A percentile compares a stretch with the other conserved stretches of the same genome.
Evolutionary conservation across 345 rosid genomes (phyloP).

Genomic region (Hibiscus mutabilis): DNA sequence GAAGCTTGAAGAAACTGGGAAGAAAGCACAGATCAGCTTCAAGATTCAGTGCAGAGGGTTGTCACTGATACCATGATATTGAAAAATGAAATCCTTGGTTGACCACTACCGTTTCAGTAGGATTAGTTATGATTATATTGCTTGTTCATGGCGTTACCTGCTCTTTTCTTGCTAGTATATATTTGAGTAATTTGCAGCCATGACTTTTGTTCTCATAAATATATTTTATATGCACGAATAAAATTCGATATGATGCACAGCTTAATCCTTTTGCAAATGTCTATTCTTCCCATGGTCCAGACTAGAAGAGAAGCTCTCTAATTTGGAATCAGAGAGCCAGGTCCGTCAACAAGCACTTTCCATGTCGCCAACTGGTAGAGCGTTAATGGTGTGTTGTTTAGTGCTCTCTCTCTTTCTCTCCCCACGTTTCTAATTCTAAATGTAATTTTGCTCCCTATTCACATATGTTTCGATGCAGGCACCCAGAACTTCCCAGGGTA

Average conservation of each 20-base stretch:
- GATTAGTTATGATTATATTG: not conserved
- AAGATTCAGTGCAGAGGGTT: slow-evolving; percentile 80
- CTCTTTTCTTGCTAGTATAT: not conserved
- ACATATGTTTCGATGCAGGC: slow-evolving; percentile 46
- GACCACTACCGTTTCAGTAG: not conserved
- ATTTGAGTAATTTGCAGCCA: slow-evolving; percentile 6
- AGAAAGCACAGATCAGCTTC: slow-evolving; percentile 59
- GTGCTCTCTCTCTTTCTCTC: not conserved
- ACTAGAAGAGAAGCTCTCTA: slow-evolving; percentile 69
- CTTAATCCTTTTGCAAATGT: not conserved
- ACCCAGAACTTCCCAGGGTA: slow-evolving; percentile 75
- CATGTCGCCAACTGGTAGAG: slow-evolving; percentile 68
- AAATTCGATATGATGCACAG: not conserved
- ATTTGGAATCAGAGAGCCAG: slow-evolving; percentile 86
- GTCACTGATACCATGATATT: slow-evolving; percentile 15
- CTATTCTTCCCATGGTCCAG: slow-evolving; percentile 25
- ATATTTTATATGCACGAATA: not conserved
- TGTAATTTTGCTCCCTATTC: not conserved
- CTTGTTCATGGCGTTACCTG: not conserved
- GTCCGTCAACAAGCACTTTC: slow-evolving; percentile 84
- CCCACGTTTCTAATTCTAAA: not conserved
- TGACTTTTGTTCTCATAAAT: not conserved
- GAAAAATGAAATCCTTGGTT: slow-evolving; percentile 1
- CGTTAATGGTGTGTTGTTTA: slow-evolving; percentile 3
- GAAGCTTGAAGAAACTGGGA: slow-evolving; percentile 65